Base-by-base conservation (phyloP, 768 basidiomycete genomes). In the Rhodotorula diobovata region DNA sequence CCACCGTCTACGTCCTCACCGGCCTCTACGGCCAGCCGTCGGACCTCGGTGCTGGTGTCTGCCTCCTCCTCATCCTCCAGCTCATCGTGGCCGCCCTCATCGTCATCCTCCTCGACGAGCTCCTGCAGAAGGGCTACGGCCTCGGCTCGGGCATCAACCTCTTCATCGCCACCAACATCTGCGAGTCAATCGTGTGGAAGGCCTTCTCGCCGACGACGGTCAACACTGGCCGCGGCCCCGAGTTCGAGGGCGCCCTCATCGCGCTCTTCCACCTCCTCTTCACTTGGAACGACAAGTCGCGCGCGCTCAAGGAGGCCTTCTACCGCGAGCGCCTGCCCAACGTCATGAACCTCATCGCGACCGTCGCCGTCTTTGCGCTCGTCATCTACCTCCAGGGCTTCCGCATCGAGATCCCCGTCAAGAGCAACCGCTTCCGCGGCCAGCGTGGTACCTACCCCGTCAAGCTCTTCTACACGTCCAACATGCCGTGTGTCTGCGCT, bases 161-260 rank as follows among this genome's bases (percentile, higher is more conserved):
- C 68, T 98, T 98, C 86, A 96, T 98, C 77, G 96, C 95, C 9
- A 98, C 96, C 83, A 99, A 98, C 85, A 98, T 99, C 77, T 98
- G 95, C 82, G 96, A 99, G 81, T 91, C 90, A 73, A 98, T 99
- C 83, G 88, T 98, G 80, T 99, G 95, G 95, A 99, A 99, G 80
- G 96, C 95, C 3, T 98, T 99, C 83, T 94, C 92, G 2, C 96
- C 96, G 18, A 98, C 93, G 32, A 97, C 96, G 57, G 82, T 98
- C 82, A 98, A 98, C 86, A 97, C 93, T 41, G 96, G 95, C 50
- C 90, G 95, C 73, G 95, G 95, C 6, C 90, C 94, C 63, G 96
- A 99, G 81, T 99, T 98, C 76, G 95, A 98, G 79, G 96, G 96
- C 71, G 96, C 95, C 48, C 84, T 98, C 76, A 90, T 97, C 76